phyloP scores from a whole-genome alignment of 495 filamentous ascomycete genomes.

The Amphirosellinia nigrospora region DNA sequence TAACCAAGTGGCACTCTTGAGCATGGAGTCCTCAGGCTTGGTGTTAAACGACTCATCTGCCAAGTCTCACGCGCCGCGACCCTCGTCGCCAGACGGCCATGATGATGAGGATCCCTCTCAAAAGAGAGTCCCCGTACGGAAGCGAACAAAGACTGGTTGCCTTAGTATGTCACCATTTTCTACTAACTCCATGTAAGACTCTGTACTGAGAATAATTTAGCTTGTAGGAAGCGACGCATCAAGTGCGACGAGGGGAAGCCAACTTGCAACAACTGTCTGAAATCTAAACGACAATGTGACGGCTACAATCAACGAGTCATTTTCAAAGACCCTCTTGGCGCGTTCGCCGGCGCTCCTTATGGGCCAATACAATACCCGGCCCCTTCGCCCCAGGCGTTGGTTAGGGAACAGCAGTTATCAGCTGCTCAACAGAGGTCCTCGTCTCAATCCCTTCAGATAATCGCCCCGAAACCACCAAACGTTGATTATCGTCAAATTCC shows the following conservation, averaged over 20 bases:
- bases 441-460: constrained; percentile 44
- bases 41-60: constrained; percentile 29
- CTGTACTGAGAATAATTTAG: constrained; percentile 50
- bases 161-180: constrained; percentile 70
- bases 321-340: constrained; percentile 85
- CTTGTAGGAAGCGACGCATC: constrained; percentile 92
- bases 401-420: constrained; percentile 42
- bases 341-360: constrained; percentile 51
- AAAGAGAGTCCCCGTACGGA: constrained; percentile 57
- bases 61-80: constrained; percentile 30
- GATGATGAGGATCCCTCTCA: constrained; percentile 39
- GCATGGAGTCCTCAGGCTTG: constrained; percentile 35
- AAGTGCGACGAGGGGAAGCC: constrained; percentile 97
- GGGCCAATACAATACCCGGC: constrained; percentile 43
- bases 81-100: constrained; percentile 33
- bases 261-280: constrained; percentile 87
- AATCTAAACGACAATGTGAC: constrained; percentile 92
- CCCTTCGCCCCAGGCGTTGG: constrained; percentile 35
- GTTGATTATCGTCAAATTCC: constrained; percentile 36
- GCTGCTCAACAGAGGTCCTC: constrained; percentile 46
- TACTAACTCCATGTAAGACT: constrained; percentile 14
- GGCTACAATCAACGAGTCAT: constrained; percentile 92
- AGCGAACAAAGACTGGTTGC: constrained; percentile 95
- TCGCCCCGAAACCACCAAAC: constrained; percentile 50
- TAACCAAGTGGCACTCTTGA: constrained; percentile 16